Evolutionary conservation across 345 rosid species (phyloP).

Genomic region (Brassica rapa): DNA sequence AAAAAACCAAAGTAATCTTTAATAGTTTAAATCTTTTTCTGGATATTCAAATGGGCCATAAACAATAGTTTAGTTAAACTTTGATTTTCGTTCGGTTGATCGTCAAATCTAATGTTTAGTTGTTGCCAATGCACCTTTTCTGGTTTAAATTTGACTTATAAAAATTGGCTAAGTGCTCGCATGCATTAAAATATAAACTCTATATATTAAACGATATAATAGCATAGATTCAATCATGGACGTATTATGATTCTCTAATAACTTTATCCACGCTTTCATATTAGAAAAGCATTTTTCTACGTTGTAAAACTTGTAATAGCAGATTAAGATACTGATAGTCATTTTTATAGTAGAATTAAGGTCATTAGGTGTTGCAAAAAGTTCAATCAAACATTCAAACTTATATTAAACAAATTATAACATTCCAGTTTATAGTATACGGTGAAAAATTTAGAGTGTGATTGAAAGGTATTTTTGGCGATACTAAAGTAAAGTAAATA

Average conservation of each 20-base stretch:
- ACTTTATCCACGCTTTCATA: conserved; percentile 6
- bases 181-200: background rate
- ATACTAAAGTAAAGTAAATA: too few species aligned
- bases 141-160: background rate
- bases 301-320: background rate
- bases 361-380: background rate
- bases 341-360: background rate
- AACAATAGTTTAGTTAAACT: background rate
- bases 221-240: conserved; percentile 1
- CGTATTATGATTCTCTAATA: background rate
- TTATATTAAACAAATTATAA: too few species aligned
- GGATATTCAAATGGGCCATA: too few species aligned
- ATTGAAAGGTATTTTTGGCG: too few species aligned
- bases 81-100: background rate
- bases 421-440: too few species aligned
- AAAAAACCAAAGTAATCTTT: too few species aligned
- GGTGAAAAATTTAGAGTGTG: too few species aligned
- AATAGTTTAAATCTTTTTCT: background rate
- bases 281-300: background rate
- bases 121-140: background rate
- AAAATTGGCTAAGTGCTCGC: background rate
- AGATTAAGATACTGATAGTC: background rate
- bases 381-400: too few species aligned
- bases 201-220: background rate
- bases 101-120: background rate